Percentiles rank a stretch among this genome's conserved stretches.
Conservation (phyloP, 305 asterid species). For the Fraxinus xanthoxyloides region DNA sequence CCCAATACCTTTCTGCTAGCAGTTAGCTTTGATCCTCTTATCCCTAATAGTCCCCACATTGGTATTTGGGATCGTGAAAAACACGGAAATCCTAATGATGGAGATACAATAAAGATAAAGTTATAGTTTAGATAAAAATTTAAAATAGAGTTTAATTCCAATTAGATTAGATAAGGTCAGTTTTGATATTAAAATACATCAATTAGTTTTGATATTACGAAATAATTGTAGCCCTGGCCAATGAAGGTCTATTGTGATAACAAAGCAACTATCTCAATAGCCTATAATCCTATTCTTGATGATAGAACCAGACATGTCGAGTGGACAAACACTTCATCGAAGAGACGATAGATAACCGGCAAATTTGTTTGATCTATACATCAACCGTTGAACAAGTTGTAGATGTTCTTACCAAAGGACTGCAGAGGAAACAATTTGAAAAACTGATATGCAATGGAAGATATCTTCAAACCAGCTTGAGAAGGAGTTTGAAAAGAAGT, state of each 20-base stretch:
- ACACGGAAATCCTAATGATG: too few species aligned
- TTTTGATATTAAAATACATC: too few species aligned
- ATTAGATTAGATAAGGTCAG: too few species aligned
- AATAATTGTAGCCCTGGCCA: not conserved
- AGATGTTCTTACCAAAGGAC: not conserved
- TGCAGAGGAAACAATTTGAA: not conserved
- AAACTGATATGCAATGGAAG: not conserved
- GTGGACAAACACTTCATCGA: not conserved
- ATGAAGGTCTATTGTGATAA: not conserved
- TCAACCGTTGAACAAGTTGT: not conserved
- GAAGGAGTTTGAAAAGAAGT: not conserved
- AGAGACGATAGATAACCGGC: not conserved
- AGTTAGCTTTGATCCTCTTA: too few species aligned
- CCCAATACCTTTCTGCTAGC: too few species aligned
- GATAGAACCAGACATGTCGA: not conserved
- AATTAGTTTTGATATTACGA: too few species aligned
- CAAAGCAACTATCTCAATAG: not conserved
- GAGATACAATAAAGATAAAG: too few species aligned
- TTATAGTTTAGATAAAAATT: too few species aligned
- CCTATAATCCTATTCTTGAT: not conserved
- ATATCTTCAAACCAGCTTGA: not conserved
- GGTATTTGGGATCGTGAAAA: too few species aligned
- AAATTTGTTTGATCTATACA: not conserved
- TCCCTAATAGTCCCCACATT: too few species aligned
- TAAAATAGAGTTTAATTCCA: too few species aligned